These are phyloP conservation scores for Diaporthe longicolla DNA, from an alignment of 2,329 filamentous ascomycete genomes.

Conservation along the genomic window DNA sequence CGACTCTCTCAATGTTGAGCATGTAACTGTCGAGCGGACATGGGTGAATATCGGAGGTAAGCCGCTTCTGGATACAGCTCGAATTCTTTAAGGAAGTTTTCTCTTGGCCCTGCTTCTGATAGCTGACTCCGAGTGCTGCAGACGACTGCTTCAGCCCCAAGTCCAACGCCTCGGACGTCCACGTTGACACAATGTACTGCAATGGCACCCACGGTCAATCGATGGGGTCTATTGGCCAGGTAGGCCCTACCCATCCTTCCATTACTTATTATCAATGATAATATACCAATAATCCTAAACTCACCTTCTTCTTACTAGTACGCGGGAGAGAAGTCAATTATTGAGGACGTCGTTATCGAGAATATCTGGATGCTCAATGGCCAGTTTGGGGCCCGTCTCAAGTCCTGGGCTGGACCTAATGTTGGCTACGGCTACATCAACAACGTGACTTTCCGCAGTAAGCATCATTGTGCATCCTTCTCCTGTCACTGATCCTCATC, in stretches of 20 bases:
- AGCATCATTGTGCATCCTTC: slow-evolving; percentile 47
- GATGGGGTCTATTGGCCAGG: slow-evolving; percentile 71
- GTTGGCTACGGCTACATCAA: slow-evolving; percentile 73
- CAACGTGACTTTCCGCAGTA: slow-evolving; percentile 71
- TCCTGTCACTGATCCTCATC: neutral
- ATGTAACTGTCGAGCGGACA: slow-evolving; percentile 63
- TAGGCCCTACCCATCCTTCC: too few species aligned
- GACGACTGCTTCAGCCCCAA: slow-evolving; percentile 61
- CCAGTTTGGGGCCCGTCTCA: slow-evolving; percentile 70
- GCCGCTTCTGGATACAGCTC: too few species aligned
- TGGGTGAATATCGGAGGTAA: slow-evolving; percentile 71
- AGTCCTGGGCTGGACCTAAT: slow-evolving; percentile 71
- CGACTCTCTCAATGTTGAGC: slow-evolving; percentile 71
- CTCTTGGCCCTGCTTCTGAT: too few species aligned
- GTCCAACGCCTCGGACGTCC: slow-evolving; percentile 70
- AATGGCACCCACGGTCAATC: slow-evolving; percentile 70
- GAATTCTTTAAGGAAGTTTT: too few species aligned
- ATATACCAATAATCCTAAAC: too few species aligned
- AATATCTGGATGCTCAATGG: slow-evolving; percentile 69
- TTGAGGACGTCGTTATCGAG: slow-evolving; percentile 70
- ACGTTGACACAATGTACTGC: slow-evolving; percentile 73
- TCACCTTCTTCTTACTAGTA: too few species aligned
- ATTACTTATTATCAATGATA: too few species aligned
- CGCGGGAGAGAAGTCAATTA: slow-evolving; percentile 65
- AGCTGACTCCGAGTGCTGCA: too few species aligned